These are phyloP conservation scores for Monosporascus ibericus DNA, from an alignment of 2,329 filamentous ascomycete species.

Conservation along the genomic window DNA sequence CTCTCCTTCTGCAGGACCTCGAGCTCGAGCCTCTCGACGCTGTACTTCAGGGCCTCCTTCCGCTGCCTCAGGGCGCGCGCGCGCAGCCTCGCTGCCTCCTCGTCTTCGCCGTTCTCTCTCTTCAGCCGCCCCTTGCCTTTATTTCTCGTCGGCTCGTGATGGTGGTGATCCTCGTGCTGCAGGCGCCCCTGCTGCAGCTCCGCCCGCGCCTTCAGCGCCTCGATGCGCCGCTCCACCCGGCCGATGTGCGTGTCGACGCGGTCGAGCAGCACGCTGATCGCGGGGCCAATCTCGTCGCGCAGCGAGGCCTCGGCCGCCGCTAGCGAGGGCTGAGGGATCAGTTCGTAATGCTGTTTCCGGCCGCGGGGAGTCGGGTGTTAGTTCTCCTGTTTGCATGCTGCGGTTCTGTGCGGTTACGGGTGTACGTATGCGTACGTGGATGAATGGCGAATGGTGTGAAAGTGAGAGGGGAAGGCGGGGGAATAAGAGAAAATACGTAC, in stretches of 20 bases:
- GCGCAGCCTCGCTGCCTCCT: slow-evolving; percentile 35
- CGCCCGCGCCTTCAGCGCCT: slow-evolving; percentile 73
- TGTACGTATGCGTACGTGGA: neutral
- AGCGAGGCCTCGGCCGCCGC: slow-evolving; percentile 77
- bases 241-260: slow-evolving; percentile 80
- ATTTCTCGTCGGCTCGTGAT: neutral
- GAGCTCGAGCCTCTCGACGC: slow-evolving; percentile 77
- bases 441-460: neutral
- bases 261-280: slow-evolving; percentile 70
- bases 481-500: slow-evolving; percentile 30
- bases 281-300: slow-evolving; percentile 84
- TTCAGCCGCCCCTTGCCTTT: slow-evolving; percentile 3
- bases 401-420: neutral
- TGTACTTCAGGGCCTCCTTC: slow-evolving; percentile 80
- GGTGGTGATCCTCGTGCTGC: slow-evolving; percentile 24
- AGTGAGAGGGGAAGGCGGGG: neutral
- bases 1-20: slow-evolving; percentile 73
- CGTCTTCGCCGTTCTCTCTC: slow-evolving; percentile 42
- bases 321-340: slow-evolving; percentile 79
- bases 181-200: slow-evolving; percentile 75
- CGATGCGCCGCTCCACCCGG: slow-evolving; percentile 74
- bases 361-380: too few relatives aligned
- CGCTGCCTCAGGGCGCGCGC: slow-evolving; percentile 65
- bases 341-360: slow-evolving; percentile 71
- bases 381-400: slow-evolving; percentile 1